Evolutionary conservation across 768 basidiomycete genomes (phyloP).

Genomic region (Vararia minispora): DNA sequence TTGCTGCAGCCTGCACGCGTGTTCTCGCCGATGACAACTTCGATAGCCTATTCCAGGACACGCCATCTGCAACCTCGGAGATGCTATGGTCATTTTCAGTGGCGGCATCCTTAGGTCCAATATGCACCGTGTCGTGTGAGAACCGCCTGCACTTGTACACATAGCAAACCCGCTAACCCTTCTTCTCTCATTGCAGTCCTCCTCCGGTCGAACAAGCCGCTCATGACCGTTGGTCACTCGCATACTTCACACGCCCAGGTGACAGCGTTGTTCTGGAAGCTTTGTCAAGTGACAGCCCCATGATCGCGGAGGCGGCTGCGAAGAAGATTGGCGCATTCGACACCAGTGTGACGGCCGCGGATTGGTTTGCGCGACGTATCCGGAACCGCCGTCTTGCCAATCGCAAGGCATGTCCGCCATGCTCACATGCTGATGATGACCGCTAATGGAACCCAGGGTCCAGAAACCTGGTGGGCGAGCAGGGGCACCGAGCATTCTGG

Average conservation of each 20-base stretch:
- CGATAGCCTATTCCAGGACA: slow-evolving; percentile 31
- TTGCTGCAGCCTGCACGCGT: background rate
- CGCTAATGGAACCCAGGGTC: slow-evolving; percentile 12
- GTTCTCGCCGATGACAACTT: slow-evolving; percentile 2
- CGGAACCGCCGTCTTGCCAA: background rate
- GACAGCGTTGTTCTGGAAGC: slow-evolving; percentile 20
- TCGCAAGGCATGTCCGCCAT: no score
- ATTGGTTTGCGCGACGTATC: slow-evolving; percentile 2
- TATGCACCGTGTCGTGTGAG: slow-evolving; percentile 31
- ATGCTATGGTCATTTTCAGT: slow-evolving; percentile 33
- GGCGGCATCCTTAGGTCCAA: slow-evolving; percentile 34
- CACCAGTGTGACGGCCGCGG: slow-evolving; percentile 16
- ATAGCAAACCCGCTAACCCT: background rate
- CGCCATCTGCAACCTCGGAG: slow-evolving; percentile 35
- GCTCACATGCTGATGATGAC: no score
- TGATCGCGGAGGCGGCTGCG: slow-evolving; percentile 15
- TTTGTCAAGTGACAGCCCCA: slow-evolving; percentile 16
- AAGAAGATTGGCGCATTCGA: slow-evolving; percentile 13
- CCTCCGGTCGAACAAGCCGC: slow-evolving; percentile 24
- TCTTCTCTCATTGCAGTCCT: slow-evolving; percentile 24
- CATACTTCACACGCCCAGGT: slow-evolving; percentile 26
- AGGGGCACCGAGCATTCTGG: slow-evolving; percentile 22
- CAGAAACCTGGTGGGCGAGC: slow-evolving; percentile 17
- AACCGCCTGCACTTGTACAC: background rate
- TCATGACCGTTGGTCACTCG: slow-evolving; percentile 22